Base-by-base conservation (phyloP, 139 green algal species). In the Chlorella ohadii region DNA sequence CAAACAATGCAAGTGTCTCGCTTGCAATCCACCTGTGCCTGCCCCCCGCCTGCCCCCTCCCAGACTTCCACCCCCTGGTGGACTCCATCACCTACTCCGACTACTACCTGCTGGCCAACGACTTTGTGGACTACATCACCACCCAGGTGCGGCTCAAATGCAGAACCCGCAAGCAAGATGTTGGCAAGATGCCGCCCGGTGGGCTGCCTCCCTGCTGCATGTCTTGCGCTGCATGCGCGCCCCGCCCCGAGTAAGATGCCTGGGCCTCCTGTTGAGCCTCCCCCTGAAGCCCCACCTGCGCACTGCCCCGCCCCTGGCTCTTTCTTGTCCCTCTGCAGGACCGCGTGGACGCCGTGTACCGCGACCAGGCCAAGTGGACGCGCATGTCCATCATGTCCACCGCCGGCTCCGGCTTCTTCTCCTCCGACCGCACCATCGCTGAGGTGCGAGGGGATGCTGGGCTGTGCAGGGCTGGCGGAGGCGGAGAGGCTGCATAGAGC, bases 91-190 rank as follows among this genome's bases (percentile, higher is more conserved):
- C 92, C 73, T 94, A 66, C 39, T 86, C 86, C 3, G 97, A 99
- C 90, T 98, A 93, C 84, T 99, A 99, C 92, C 94, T 99, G 72
- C 84, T 99, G 65, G 97, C 95, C 65, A 98, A 98, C 84, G 97
- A 99, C 93, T 99, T 99, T 83, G 83, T 90, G 15, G 82, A 87
- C 47, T 99, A 99, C 92, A 80, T 99, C 0, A 84, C 95, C 1
- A 91, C 93, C 25, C 96, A 99, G 94, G 90, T 93, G 64, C 27
- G 51, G 44, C n/a, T n/a, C n/a, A n/a, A n/a, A n/a, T n/a, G n/a
- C n/a, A n/a, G n/a, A n/a, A n/a, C n/a, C n/a, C n/a, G n/a, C n/a
- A n/a, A n/a, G n/a, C n/a, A n/a, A n/a, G n/a, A n/a, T n/a, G n/a
- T n/a, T n/a, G n/a, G n/a, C n/a, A n/a, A n/a, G n/a, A n/a, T n/a